Percentiles rank a stretch among this genome's conserved stretches.
Evolutionary conservation across 345 rosid species (phyloP).

Genomic region (Populus alba): DNA sequence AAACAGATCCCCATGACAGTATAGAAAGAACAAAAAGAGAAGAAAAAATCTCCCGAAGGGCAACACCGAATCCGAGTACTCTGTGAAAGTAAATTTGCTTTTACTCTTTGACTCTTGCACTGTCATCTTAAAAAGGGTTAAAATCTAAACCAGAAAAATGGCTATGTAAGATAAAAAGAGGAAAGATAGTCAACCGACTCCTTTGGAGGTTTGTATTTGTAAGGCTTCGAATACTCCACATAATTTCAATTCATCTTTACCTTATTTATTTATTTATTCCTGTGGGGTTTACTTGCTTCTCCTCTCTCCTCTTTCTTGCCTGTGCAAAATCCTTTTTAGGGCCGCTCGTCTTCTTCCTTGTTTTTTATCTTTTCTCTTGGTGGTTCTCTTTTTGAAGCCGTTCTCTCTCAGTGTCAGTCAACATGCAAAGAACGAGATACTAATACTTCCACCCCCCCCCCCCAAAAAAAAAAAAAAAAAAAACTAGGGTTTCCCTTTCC

Average conservation of each 20-base stretch:
- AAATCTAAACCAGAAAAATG: background rate
- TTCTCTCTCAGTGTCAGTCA: slow-evolving; percentile 1
- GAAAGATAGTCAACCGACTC: slow-evolving; percentile 62
- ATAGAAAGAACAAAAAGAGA: background rate
- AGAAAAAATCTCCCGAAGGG: background rate
- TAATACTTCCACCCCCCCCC: background rate
- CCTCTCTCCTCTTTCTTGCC: background rate
- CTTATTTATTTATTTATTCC: background rate
- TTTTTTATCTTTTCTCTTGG: background rate
- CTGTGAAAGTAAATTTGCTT: background rate
- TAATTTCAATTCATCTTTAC: slow-evolving; percentile 38
- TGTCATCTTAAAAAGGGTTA: background rate
- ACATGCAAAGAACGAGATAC: slow-evolving; percentile 15
- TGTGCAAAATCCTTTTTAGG: slow-evolving; percentile 3
- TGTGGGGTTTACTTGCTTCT: background rate
- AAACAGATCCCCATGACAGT: background rate
- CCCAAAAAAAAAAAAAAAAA: background rate
- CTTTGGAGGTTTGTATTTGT: slow-evolving; percentile 54
- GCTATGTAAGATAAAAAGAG: background rate
- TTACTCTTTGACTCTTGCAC: background rate
- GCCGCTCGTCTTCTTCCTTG: slow-evolving; percentile 15
- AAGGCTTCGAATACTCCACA: slow-evolving; percentile 84
- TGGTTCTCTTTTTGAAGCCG: slow-evolving; percentile 1
- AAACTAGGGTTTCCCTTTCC: slow-evolving; percentile 7
- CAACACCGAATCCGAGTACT: background rate